Base-by-base conservation (phyloP, 352 stramenopile species). In the Phytophthora rubi region DNA sequence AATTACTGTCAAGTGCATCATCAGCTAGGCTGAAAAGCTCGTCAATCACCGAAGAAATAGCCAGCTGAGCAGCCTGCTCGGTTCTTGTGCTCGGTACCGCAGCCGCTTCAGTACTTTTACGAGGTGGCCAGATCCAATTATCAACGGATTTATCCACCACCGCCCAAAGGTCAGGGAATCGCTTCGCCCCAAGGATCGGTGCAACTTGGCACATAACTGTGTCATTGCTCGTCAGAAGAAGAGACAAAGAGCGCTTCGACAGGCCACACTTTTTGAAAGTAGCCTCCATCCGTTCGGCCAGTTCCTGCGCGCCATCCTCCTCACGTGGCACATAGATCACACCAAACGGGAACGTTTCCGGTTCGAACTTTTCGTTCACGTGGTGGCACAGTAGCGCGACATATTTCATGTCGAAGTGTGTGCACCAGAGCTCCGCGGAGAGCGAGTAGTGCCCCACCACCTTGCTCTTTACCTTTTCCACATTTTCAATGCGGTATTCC, bases 191-290 rank as follows among this genome's bases (percentile, higher is more conserved):
- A 35, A 67, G 49, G 3, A 52, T 42, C 28, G 53, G 12, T n/a
- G 51, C 60, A 18, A 60, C 48, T 35, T 67, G 23, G 7, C 59
- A 54, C 37, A 48, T 48, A 2, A 61, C 21, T 15, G 44, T 61
- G 51, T 67, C 51, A 13, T 54, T 60, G n/a, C 28, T 61, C n/a
- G 49, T 67, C 28, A 67, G n/a, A 53, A 67, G 37, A 15, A 67
- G 37, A 23, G 60, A 67, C 45, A 42, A 48, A 16, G 59, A 54
- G 12, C 39, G 33, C 15, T 48, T 33, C 6, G 51, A 53, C 32
- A 67, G 49, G 5, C 26, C 16, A 26, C 60, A 66, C 44, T 55
- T 51, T 51, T 28, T 33, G 12, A 67, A 9, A 53, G 54, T 28
- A 16, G 18, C 42, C n/a, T 42, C 32, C 1, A 61, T 32, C 26